phyloP scores from a whole-genome alignment of 1,139 yeast species.

The Chernovozyma sophiae-reginae region DNA sequence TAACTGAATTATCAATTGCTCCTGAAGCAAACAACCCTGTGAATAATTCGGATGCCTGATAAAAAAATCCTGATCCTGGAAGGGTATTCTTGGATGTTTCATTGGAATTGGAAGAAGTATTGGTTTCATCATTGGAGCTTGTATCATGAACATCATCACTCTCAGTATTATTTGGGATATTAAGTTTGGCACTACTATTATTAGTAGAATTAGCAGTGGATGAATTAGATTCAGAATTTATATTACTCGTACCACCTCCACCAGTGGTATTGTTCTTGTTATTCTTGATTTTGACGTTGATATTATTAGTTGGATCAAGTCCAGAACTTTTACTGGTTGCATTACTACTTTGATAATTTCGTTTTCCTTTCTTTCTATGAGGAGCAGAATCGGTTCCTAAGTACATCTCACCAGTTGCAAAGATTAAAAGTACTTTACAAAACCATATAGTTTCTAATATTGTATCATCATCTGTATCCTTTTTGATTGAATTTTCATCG shows the following conservation, averaged over 20 bases:
- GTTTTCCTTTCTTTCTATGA: slow-evolving; percentile 27
- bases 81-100: slow-evolving; percentile 32
- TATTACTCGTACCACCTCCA: not conserved
- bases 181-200: slow-evolving; percentile 11
- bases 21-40: slow-evolving; percentile 75
- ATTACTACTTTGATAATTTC: not conserved
- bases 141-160: no score
- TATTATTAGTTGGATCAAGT: slow-evolving; percentile 18
- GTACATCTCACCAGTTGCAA: slow-evolving; percentile 85
- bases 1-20: slow-evolving; percentile 71
- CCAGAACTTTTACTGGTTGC: not conserved
- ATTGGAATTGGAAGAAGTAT: slow-evolving; percentile 1
- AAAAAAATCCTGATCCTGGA: slow-evolving; percentile 75
- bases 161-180: slow-evolving; percentile 5
- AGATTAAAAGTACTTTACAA: slow-evolving; percentile 68
- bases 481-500: slow-evolving; percentile 42
- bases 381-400: slow-evolving; percentile 60
- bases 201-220: slow-evolving; percentile 24
- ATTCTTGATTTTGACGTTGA: slow-evolving; percentile 15
- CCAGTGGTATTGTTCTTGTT: not conserved
- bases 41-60: slow-evolving; percentile 70
- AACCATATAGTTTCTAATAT: slow-evolving; percentile 76
- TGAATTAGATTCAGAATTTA: not conserved
- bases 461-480: slow-evolving; percentile 50
- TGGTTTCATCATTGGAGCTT: slow-evolving; percentile 9